Base-by-base conservation (phyloP, 768 basidiomycete species). In the Erythrobasidium yunnanense region DNA sequence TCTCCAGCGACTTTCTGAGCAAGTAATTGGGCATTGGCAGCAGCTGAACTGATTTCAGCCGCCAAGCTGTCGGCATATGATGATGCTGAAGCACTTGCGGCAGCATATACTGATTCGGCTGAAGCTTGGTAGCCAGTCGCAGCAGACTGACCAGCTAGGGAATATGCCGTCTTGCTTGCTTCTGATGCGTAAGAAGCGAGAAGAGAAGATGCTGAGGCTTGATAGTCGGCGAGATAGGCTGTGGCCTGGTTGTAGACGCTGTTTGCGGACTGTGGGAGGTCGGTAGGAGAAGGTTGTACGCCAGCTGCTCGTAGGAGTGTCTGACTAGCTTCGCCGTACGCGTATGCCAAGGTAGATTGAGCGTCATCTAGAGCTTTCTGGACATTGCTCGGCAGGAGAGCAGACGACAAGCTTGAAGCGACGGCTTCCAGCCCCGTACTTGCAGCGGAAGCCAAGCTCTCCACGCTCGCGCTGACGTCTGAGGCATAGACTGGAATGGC, bases 321-420 rank as follows among this genome's bases (percentile, higher is more conserved):
- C 32, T 63, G 60, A 11, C 45, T 49, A 30, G 60, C 60, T 13
- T 30, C 60, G 18, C 60, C 60, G 33, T 49, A 11, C 4, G 32
- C 60, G 13, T 29, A 49, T n/a, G 45, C 27, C 18, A 63, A 38
- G 18, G 45, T 30, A 32, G 23, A 30, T 17, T 49, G 45, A 23
- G 60, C 60, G 32, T 63, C 60, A 5, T 51, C 60, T 8, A 63
- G 60, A 5, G 60, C 60, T 51, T 63, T 63, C 13, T 29, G 32
- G 8, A 63, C 60, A 18, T 63, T 63, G 3, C 32, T 63, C 2
- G 60, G 60, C 25, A 63, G 32, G 2, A 63, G 8, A n/a, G 42
- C 45, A 5, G 60, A 25, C 17, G 60, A 63, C 20, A 63, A 29
- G 29, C 49, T 49, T n/a, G 60, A 63, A 5, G 42, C 5, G 15